A percentile compares a stretch with the other conserved stretches of the same genome.
Evolutionary conservation across 768 basidiomycete species (phyloP).

Genomic region (Mycena galericulata): DNA sequence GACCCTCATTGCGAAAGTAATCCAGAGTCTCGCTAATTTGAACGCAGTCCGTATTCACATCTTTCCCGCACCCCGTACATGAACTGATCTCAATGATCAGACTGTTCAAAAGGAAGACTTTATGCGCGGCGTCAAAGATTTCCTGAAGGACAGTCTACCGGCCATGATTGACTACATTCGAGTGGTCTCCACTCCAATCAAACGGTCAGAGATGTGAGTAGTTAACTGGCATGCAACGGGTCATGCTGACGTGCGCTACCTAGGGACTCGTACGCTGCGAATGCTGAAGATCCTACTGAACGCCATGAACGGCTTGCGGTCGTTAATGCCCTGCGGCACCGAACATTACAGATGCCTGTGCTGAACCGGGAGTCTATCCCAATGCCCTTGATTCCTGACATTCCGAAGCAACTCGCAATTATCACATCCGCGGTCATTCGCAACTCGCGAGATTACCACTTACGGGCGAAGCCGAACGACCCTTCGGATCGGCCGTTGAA

Average conservation of each 20-base stretch:
- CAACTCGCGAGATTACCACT: slow-evolving; percentile 59
- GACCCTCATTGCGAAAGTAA: slow-evolving; percentile 88
- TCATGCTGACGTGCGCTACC: slow-evolving; percentile 7
- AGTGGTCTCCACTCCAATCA: slow-evolving; percentile 71
- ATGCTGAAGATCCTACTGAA: slow-evolving; percentile 46
- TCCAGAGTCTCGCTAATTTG: slow-evolving; percentile 90
- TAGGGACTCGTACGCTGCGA: slow-evolving; percentile 44
- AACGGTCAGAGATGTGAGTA: slow-evolving; percentile 24
- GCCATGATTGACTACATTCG: slow-evolving; percentile 86
- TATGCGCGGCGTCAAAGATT: slow-evolving; percentile 82
- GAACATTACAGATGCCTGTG: slow-evolving; percentile 64
- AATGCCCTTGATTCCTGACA: slow-evolving; percentile 79
- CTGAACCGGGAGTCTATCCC: slow-evolving; percentile 80
- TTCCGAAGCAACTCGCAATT: slow-evolving; percentile 82
- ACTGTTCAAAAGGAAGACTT: slow-evolving; percentile 81
- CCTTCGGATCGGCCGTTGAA: slow-evolving; percentile 57
- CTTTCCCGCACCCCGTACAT: not conserved
- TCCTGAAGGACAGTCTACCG: slow-evolving; percentile 70
- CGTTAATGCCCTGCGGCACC: slow-evolving; percentile 67
- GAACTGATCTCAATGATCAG: slow-evolving; percentile 45
- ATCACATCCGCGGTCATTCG: slow-evolving; percentile 84
- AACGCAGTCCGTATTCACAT: slow-evolving; percentile 65
- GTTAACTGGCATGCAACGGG: slow-evolving; percentile 12
- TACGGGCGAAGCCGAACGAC: slow-evolving; percentile 46
- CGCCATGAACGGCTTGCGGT: slow-evolving; percentile 66